Conservation (phyloP, 1,284 basidiomycete genomes). For the Ganoderma leucocontextum region DNA sequence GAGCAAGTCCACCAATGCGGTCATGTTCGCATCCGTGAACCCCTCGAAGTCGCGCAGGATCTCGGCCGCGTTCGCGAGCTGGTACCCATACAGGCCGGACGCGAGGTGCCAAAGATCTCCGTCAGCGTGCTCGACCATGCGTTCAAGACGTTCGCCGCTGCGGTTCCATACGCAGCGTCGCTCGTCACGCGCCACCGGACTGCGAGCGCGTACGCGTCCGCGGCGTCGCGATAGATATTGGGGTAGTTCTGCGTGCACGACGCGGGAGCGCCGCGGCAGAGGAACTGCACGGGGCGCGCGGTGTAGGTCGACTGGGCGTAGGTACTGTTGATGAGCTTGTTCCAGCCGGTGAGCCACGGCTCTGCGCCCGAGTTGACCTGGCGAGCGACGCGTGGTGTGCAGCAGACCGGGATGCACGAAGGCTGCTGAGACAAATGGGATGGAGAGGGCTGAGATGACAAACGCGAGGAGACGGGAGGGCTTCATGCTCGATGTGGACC, state of each 20-base stretch:
- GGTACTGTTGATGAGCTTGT: slow-evolving; percentile 18
- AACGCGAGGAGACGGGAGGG: background rate
- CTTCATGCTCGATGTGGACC: slow-evolving; percentile 9
- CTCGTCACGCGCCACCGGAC: slow-evolving; percentile 14
- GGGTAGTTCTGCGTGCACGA: slow-evolving; percentile 17
- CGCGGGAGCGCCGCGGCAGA: slow-evolving; percentile 14
- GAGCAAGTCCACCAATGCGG: slow-evolving; percentile 11
- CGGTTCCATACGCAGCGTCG: slow-evolving; percentile 12
- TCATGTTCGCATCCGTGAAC: slow-evolving; percentile 11
- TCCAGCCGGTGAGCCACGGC: slow-evolving; percentile 20
- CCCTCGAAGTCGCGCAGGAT: slow-evolving; percentile 12
- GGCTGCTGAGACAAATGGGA: slow-evolving; percentile 2
- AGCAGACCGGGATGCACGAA: slow-evolving; percentile 20
- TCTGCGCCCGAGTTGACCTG: slow-evolving; percentile 10
- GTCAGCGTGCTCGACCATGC: slow-evolving; percentile 17
- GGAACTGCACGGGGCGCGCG: slow-evolving; percentile 11
- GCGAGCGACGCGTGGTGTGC: slow-evolving; percentile 9
- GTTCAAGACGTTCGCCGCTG: slow-evolving; percentile 13
- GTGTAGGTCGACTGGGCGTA: slow-evolving; percentile 18
- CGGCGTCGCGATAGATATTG: slow-evolving; percentile 18
- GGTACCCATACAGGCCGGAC: slow-evolving; percentile 17
- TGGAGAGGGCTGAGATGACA: background rate
- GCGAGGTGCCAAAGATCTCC: slow-evolving; percentile 21
- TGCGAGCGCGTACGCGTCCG: slow-evolving; percentile 16
- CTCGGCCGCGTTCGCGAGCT: slow-evolving; percentile 23